Percentiles rank a stretch among this genome's conserved stretches.
These are phyloP conservation scores for Leptographium radiaticola DNA, from an alignment of 2,329 filamentous ascomycete species.

Conservation along the genomic window DNA sequence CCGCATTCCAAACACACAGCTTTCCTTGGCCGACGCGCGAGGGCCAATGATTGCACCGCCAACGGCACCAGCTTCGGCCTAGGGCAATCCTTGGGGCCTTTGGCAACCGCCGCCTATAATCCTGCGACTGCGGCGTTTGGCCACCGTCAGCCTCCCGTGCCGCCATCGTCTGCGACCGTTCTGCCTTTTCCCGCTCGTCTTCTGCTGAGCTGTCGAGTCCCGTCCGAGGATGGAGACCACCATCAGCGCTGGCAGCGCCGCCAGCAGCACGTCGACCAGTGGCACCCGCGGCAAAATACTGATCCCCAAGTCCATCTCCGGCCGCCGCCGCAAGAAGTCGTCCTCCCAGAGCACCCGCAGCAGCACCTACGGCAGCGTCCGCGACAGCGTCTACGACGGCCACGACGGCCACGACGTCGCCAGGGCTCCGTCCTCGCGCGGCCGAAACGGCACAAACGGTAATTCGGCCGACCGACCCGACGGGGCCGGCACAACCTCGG, in stretches of 20 bases:
- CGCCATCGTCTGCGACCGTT: background rate
- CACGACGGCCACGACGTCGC: slow-evolving; percentile 14
- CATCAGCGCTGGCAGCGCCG: background rate
- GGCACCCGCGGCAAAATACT: slow-evolving; percentile 33
- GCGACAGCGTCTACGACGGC: slow-evolving; percentile 17
- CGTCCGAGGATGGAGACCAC: background rate
- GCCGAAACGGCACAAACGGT: slow-evolving; percentile 23
- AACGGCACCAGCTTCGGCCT: too few species aligned
- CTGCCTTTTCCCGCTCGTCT: too few species aligned
- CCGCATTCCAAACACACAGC: too few species aligned
- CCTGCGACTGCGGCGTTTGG: too few species aligned
- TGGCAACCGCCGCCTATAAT: too few species aligned
- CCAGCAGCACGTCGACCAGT: slow-evolving; percentile 1
- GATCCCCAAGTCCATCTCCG: slow-evolving; percentile 36
- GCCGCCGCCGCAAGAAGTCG: slow-evolving; percentile 34
- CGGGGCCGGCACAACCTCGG: slow-evolving; percentile 8
- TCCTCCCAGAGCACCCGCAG: slow-evolving; percentile 13
- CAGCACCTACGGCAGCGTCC: background rate
- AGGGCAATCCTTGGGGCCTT: too few species aligned
- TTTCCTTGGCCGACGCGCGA: too few species aligned
- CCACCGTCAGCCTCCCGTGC: background rate
- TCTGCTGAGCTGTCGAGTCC: too few species aligned
- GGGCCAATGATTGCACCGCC: too few species aligned
- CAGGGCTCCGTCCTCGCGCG: slow-evolving; percentile 8
- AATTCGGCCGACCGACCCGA: slow-evolving; percentile 19